Evolutionary conservation across 495 filamentous ascomycete genomes (phyloP), one percentile per base, ranked within the genome.

Genomic region (Talaromyces nanjingensis): DNA sequence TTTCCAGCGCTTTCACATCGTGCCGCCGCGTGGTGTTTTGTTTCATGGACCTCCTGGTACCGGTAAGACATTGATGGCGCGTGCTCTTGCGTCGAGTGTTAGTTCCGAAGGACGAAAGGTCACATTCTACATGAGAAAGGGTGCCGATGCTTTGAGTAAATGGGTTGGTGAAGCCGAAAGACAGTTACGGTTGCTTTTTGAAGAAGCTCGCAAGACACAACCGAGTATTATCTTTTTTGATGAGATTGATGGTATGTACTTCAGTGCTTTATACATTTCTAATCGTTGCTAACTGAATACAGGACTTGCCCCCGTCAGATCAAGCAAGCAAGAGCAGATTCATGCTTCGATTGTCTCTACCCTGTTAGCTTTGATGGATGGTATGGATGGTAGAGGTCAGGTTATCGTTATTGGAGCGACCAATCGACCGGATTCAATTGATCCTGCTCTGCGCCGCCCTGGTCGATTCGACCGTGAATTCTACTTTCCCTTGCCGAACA

Each of bases 151-250:
- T 54, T 79, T 98, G 52, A 96, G 91, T 75, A 98, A 98, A 77
- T 98, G 94, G 94, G 96, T 98, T 63, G 94, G 94, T 71, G 94
- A 98, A 77, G 96, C 96, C 14, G 94, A 98, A 74, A 86, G 92
- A 69, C 94, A 98, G 71, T 83, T 98, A 20, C 86, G 94, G 27
- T 76, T 97, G 62, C 81, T 98, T 3, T 98, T 98, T 68, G 94
- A 98, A 68, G 96, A 98, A 75, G 94, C 94, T 14, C 84, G 92
- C 66, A 92, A 90, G 71, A 97, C 86, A 8, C 96, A 98, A 71
- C 94, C 94, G 1, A 97, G 92, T 71, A 98, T 98, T 74, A 98
- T 98, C 70, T 98, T 98, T 79, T 98, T 98, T 67, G 94, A 98
- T 74, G 94, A 98, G 72, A 98, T 98, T 65, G 94, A 98, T 77